Evolutionary conservation across 306 rosid genomes (phyloP).

Genomic region (Rubus parviflorus): DNA sequence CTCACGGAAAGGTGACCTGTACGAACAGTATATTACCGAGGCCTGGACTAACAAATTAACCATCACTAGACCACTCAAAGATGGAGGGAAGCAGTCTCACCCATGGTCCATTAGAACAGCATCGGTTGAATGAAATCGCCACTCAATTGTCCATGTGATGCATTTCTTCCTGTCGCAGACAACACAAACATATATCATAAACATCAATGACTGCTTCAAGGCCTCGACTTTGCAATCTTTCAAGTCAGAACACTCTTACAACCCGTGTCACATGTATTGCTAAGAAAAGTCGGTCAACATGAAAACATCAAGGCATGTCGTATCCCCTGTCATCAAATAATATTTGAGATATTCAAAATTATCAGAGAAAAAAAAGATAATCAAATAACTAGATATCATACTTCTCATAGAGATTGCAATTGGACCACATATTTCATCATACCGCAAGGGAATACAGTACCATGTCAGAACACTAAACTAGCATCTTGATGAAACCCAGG

Average conservation of each 20-base stretch:
- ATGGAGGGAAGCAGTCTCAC: slow-evolving; percentile 40
- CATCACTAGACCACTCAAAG: background rate
- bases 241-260: background rate
- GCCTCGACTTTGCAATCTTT: slow-evolving; percentile 9
- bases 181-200: slow-evolving; percentile 11
- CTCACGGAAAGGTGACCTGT: slow-evolving; percentile 66
- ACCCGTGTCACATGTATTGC: background rate
- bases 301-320: background rate
- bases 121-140: slow-evolving; percentile 70
- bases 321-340: too few species aligned
- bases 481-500: background rate
- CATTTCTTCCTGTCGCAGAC: slow-evolving; percentile 60
- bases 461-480: background rate
- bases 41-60: background rate
- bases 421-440: too few species aligned
- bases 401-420: too few species aligned
- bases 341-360: background rate
- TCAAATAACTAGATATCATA: too few species aligned
- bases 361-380: too few species aligned
- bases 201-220: background rate
- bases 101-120: slow-evolving; percentile 60
- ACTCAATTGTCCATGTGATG: slow-evolving; percentile 91
- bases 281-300: background rate
- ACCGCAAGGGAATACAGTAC: too few species aligned
- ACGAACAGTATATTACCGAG: slow-evolving; percentile 7